Base-by-base conservation (phyloP, 441 rosid genomes). In the Adansonia gregorii region DNA sequence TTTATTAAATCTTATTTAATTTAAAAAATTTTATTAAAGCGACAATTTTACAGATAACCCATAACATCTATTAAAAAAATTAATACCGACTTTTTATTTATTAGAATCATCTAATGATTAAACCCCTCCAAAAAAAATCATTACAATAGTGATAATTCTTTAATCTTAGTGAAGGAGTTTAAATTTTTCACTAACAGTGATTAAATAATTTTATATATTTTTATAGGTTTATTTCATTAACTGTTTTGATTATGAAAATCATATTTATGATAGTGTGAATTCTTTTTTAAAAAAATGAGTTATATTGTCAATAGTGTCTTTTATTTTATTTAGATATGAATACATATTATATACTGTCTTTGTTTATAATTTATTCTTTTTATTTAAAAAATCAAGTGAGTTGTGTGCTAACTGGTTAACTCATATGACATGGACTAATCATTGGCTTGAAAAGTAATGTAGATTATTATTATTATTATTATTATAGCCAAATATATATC, bases 401-500 rank as follows among this genome's bases (percentile, higher is more conserved):
- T 8, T 45, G 48, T 45, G 10, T 7, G 48, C 48, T 45, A 35
- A 35, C 39, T 3, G 48, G 48, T 45, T 45, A 8, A 55, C 20
- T 59, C 64, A 22, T 22, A 61, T 61, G 66, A 61, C 6, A 61
- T 24, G 41, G 41, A 4, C 66, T 61, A 61, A 61, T 61, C 41
- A 61, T 61, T 61, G 69, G 39, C 69, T 65, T 39, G 24, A 17
- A 39, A 8, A 39, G 41, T 65, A 65, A 2, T 41, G 68, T 15
- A 64, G 22, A 9, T 59, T 9, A 27, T 59, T 22, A 60, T 59
- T 22, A 27, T 59, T 22, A 60, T 59, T 22, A 22, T 60, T 60
- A 15, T 6, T 49, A 41, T 65, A 14, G 24, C 22, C 8, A 66
- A 9, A 46, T 48, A 48, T 35, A 35, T 3, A 35, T 35, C 39